Conservation (phyloP, 1,139 yeast genomes). For the Lodderomyces parapsilosis region DNA sequence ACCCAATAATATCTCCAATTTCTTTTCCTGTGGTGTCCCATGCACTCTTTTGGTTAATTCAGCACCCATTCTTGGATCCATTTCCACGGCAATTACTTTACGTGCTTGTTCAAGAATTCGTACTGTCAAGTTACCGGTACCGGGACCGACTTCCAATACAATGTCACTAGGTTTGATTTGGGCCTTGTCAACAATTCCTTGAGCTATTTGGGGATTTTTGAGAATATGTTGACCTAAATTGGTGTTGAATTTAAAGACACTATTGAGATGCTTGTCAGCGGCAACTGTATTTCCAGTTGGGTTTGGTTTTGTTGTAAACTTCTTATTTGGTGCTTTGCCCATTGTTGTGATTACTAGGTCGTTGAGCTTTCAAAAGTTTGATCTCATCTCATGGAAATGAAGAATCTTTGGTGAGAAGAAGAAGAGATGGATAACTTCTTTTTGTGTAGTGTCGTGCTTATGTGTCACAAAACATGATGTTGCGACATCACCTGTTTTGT, state of each 20-base stretch:
- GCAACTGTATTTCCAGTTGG: conserved; percentile 53
- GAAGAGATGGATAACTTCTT: neutral
- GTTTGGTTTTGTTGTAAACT: conserved; percentile 41
- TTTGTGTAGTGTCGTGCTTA: neutral
- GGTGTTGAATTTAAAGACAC: conserved; percentile 94
- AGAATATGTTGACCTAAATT: conserved; percentile 96
- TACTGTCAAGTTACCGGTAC: conserved; percentile 97
- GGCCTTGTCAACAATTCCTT: conserved; percentile 97
- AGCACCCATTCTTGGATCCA: conserved; percentile 99
- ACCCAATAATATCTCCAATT: conserved; percentile 86
- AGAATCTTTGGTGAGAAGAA: neutral
- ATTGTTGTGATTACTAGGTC: conserved; percentile 20
- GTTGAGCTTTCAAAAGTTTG: conserved; percentile 1
- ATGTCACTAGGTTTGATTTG: conserved; percentile 87
- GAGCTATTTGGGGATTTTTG: conserved; percentile 95
- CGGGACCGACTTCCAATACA: conserved; percentile 97
- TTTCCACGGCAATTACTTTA: conserved; percentile 91
- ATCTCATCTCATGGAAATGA: conserved; percentile 13
- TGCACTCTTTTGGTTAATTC: conserved; percentile 96
- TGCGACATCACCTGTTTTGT: neutral
- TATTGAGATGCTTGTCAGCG: conserved; percentile 68
- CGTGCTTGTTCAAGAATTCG: conserved; percentile 89
- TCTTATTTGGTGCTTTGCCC: conserved; percentile 58
- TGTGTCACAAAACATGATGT: neutral
- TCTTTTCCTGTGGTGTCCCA: conserved; percentile 90